Evolutionary conservation across 2,329 filamentous ascomycete genomes (phyloP).

Genomic region (Teratosphaeriaceae sp.): DNA sequence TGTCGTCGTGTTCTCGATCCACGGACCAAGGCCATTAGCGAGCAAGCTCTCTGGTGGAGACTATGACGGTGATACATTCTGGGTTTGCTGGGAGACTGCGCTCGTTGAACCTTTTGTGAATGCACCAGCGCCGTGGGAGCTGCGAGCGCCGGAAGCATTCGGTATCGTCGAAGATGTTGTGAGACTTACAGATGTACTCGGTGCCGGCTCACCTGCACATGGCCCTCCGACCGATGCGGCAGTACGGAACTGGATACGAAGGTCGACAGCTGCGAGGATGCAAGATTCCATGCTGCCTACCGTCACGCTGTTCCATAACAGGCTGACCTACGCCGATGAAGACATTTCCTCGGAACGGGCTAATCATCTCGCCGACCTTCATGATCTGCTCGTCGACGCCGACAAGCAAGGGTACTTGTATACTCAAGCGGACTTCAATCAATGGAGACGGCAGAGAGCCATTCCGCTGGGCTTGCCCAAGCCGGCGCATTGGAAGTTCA

Average conservation of each 20-base stretch:
- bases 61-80: slow-evolving; percentile 71
- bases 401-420: slow-evolving; percentile 45
- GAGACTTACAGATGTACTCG: slow-evolving; percentile 1
- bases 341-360: slow-evolving; percentile 11
- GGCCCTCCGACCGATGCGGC: neutral
- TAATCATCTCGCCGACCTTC: slow-evolving; percentile 30
- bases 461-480: neutral
- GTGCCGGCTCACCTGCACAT: no score
- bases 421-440: slow-evolving; percentile 45
- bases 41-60: slow-evolving; percentile 70
- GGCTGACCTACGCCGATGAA: slow-evolving; percentile 48
- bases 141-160: slow-evolving; percentile 24
- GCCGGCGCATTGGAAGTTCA: slow-evolving; percentile 15
- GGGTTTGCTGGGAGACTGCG: slow-evolving; percentile 65
- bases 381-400: slow-evolving; percentile 42
- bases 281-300: slow-evolving; percentile 48
- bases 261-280: slow-evolving; percentile 3
- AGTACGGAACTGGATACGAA: slow-evolving; percentile 5
- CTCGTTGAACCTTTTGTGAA: slow-evolving; percentile 64
- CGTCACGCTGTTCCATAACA: slow-evolving; percentile 59
- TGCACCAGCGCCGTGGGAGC: slow-evolving; percentile 46
- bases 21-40: slow-evolving; percentile 57
- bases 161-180: slow-evolving; percentile 5
- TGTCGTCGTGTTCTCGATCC: slow-evolving; percentile 68
- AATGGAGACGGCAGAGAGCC: slow-evolving; percentile 11